Evolutionary conservation across 352 stramenopile genomes (phyloP).

Genomic region (Phytophthora palmivora): DNA sequence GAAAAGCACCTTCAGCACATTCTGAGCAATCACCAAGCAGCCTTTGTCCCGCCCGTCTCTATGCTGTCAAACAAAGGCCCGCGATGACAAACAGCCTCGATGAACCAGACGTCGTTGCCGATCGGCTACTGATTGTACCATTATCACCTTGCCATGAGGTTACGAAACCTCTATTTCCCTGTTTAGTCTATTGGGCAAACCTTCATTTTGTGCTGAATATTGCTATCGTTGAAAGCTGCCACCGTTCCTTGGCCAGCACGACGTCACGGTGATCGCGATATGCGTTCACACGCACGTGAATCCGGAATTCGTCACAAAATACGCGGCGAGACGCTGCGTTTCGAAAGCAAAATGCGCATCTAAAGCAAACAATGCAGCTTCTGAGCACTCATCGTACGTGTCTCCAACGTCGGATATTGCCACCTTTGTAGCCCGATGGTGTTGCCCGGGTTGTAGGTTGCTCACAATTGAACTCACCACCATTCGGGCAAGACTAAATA

Average conservation of each 20-base stretch:
- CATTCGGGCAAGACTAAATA: slow-evolving; percentile 1
- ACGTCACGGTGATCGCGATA: slow-evolving; percentile 13
- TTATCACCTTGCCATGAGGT: no score
- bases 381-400: slow-evolving; percentile 24
- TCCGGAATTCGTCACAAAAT: slow-evolving; percentile 13
- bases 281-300: slow-evolving; percentile 10
- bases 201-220: no score
- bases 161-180: no score
- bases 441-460: background rate
- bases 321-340: slow-evolving; percentile 5
- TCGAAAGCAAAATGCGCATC: slow-evolving; percentile 1
- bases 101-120: background rate
- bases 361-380: slow-evolving; percentile 17
- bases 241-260: background rate
- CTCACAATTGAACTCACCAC: slow-evolving; percentile 25
- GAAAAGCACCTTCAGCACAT: slow-evolving; percentile 3
- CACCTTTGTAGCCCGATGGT: slow-evolving; percentile 16
- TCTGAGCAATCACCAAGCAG: slow-evolving; percentile 6
- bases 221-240: slow-evolving; percentile 21
- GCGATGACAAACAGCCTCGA: background rate
- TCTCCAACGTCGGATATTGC: slow-evolving; percentile 19
- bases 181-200: no score
- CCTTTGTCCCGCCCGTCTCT: slow-evolving; percentile 7
- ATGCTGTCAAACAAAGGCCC: slow-evolving; percentile 9
- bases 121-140: background rate